Base-by-base conservation (phyloP, 2,329 filamentous ascomycete genomes). In the Capronia americana region DNA sequence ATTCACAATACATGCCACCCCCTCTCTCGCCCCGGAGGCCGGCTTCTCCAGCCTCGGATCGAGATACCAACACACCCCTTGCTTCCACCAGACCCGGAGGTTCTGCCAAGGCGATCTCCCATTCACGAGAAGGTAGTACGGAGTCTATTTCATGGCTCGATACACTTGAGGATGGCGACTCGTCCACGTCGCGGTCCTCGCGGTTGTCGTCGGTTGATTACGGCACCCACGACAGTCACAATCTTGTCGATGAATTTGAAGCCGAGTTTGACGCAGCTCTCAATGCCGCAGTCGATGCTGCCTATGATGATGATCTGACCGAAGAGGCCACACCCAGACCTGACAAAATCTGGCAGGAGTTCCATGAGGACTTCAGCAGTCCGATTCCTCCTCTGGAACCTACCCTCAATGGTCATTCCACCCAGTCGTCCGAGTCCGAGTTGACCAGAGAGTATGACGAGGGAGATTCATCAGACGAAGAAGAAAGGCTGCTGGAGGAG, bases 71-170 rank as follows among this genome's bases (percentile, higher is more conserved):
- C 41, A 61, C 68, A 32, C 64, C 63, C 20, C 61, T 63, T 32
- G 60, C 53, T 56, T 63, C 61, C 60, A 57, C 30, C 41, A 65
- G 41, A 48, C 44, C 66, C 12, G 34, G 26, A n/a, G 66, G 69
- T 23, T 30, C 57, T 50, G 71, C 73, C 75, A 69, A 71, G 77
- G 69, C 69, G 67, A 73, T 63, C 44, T 56, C 61, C 24, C 65
- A 70, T 26, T 54, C 61, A 32, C 62, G 69, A 34, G 65, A 68
- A 66, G 59, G 65, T 11, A 94, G 92, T 74, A 89, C 90, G 68
- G 92, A 93, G 75, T 92, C 91, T 4, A 92, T 91, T 60, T 96
- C 93, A 0, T 97, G 93, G 93, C 80, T 97, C n/a, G 92, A 97
- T 75, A 94, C 92, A 0, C 95, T 96, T 64, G 92, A 96, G 75